Evolutionary conservation across 2,329 filamentous ascomycete genomes (phyloP).

Genomic region (Stagonosporopsis tanaceti): DNA sequence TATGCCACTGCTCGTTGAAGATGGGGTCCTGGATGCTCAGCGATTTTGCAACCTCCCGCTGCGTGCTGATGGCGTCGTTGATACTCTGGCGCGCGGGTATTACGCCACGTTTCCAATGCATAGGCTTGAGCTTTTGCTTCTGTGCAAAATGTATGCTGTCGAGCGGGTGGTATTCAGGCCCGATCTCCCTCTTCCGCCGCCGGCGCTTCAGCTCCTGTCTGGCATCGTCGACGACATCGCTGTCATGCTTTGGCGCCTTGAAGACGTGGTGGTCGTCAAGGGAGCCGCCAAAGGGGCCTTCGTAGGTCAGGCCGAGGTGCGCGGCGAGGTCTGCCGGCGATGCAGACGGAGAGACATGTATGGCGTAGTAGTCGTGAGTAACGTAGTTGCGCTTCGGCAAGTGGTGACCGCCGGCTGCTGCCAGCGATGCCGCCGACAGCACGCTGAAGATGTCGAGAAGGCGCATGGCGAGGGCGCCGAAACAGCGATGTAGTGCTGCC

Average conservation of each 20-base stretch:
- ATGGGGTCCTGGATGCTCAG: constrained; percentile 89
- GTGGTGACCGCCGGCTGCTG: constrained; percentile 37
- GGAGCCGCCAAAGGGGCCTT: constrained; percentile 81
- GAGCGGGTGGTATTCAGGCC: constrained; percentile 63
- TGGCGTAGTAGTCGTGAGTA: constrained; percentile 88
- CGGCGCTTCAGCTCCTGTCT: constrained; percentile 63
- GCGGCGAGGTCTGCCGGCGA: constrained; percentile 74
- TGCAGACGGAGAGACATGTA: constrained; percentile 75
- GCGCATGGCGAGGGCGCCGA: constrained; percentile 41
- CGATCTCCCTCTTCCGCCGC: constrained; percentile 67
- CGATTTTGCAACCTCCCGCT: constrained; percentile 54
- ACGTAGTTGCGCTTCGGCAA: constrained; percentile 74
- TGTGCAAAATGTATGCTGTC: constrained; percentile 80
- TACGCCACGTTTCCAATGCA: constrained; percentile 65
- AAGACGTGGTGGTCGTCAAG: constrained; percentile 87
- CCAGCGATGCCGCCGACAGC: constrained; percentile 45
- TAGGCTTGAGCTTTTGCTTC: constrained; percentile 74
- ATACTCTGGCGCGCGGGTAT: constrained; percentile 42
- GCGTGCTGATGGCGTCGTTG: constrained; percentile 58
- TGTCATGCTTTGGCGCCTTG: constrained; percentile 67
- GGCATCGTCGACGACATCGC: constrained; percentile 62
- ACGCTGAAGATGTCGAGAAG: constrained; percentile 57
- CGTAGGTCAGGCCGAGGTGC: constrained; percentile 77
- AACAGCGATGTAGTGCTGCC: constrained; percentile 20
- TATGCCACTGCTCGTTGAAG: constrained; percentile 94